These are phyloP conservation scores for Ceratobasidium sp. DNA, from an alignment of 1,284 basidiomycete species.

Conservation along the genomic window DNA sequence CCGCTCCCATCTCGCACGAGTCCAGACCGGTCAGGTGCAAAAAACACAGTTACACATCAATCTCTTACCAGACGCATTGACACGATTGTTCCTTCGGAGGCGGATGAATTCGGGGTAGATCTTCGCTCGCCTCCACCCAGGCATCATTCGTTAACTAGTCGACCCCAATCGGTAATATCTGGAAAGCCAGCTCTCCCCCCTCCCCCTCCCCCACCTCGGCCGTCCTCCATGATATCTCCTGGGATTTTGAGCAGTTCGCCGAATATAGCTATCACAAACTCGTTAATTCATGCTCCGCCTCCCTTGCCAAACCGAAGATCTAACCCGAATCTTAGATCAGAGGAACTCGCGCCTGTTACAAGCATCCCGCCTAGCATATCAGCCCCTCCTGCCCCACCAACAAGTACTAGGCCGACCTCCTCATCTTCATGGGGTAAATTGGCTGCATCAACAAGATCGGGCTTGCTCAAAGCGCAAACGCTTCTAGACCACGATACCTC, in stretches of 20 bases:
- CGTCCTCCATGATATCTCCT: conserved; percentile 28
- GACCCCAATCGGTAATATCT: conserved; percentile 10
- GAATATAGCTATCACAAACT: background rate
- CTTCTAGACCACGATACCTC: conserved; percentile 5
- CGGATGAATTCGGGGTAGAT: conserved; percentile 36
- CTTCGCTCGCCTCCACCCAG: conserved; percentile 35
- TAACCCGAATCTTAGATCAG: conserved; percentile 39
- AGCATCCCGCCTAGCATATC: conserved; percentile 10
- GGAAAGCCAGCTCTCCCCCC: conserved; percentile 23
- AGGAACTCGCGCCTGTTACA: background rate
- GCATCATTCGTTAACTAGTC: conserved; percentile 41
- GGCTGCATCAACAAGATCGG: conserved; percentile 14
- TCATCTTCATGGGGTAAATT: conserved; percentile 34
- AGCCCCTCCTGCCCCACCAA: conserved; percentile 37
- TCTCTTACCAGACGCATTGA: conserved; percentile 26
- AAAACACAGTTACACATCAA: conserved; percentile 19
- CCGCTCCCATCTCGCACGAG: conserved; percentile 42
- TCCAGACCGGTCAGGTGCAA: conserved; percentile 12
- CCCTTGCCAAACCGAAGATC: conserved; percentile 41
- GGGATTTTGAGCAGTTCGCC: conserved; percentile 26
- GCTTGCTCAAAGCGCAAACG: conserved; percentile 3
- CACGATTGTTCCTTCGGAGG: background rate
- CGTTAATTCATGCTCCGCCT: conserved; percentile 31
- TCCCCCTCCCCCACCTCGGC: conserved; percentile 31
- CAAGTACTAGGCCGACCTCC: conserved; percentile 12